Evolutionary conservation across 2,329 filamentous ascomycete genomes (phyloP).

Genomic region (Paraconiothyrium sp.): DNA sequence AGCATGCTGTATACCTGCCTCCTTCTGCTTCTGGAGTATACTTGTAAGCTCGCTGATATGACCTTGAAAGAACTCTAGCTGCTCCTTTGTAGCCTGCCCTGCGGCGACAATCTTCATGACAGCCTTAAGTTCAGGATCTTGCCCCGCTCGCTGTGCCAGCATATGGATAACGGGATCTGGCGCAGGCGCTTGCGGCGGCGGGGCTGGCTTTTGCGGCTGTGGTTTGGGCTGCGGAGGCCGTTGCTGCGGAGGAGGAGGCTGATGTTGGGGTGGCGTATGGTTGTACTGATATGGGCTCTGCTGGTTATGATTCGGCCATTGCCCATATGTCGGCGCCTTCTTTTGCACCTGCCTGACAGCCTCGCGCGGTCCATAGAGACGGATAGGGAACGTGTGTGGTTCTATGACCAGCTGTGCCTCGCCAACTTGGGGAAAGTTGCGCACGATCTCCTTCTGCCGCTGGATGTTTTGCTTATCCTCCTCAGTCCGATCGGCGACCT

Average conservation of each 20-base stretch:
- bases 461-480: constrained; percentile 67
- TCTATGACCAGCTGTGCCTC: constrained; percentile 77
- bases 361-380: constrained; percentile 46
- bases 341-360: constrained; percentile 34
- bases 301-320: constrained; percentile 47
- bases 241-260: constrained; percentile 39
- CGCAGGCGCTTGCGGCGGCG: constrained; percentile 46
- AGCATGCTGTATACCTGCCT: constrained; percentile 34
- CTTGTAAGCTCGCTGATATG: constrained; percentile 81
- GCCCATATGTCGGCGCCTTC: constrained; percentile 43
- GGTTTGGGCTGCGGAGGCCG: constrained; percentile 43
- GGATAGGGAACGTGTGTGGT: constrained; percentile 79
- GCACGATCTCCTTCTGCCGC: constrained; percentile 65
- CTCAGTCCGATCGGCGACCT: constrained; percentile 66
- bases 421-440: constrained; percentile 50
- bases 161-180: constrained; percentile 84
- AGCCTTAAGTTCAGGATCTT: constrained; percentile 75
- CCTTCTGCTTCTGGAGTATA: constrained; percentile 56
- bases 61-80: constrained; percentile 78
- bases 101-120: constrained; percentile 86
- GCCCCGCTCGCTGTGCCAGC: constrained; percentile 77
- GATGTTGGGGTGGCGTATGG: constrained; percentile 34
- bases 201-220: constrained; percentile 34
- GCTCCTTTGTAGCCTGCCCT: constrained; percentile 74
- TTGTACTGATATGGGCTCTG: constrained; percentile 39